Percentiles rank a stretch among this genome's conserved stretches.
Evolutionary conservation across 2,329 filamentous ascomycete species (phyloP).

Genomic region (Epichloe hybrida): DNA sequence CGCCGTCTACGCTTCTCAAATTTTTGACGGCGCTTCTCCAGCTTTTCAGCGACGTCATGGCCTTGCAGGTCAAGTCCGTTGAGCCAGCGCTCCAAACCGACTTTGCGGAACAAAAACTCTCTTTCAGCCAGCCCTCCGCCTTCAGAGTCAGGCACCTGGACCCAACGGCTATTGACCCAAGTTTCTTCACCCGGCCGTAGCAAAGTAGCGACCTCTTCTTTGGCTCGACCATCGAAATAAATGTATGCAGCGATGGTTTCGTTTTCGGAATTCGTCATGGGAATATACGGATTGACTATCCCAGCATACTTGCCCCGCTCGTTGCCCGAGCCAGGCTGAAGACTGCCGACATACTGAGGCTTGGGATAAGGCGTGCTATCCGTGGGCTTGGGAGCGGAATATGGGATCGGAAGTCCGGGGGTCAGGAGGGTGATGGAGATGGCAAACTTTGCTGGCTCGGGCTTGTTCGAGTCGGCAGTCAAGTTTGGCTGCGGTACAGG

Average conservation of each 20-base stretch:
- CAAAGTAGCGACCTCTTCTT: constrained; percentile 93
- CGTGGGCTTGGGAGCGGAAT: constrained; percentile 75
- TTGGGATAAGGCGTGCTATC: constrained; percentile 65
- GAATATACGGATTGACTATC: constrained; percentile 72
- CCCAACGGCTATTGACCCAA: constrained; percentile 98
- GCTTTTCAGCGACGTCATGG: constrained; percentile 75
- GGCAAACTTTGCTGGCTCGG: constrained; percentile 90
- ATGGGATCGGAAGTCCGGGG: constrained; percentile 77
- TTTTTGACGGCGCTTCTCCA: constrained; percentile 79
- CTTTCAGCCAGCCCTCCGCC: constrained; percentile 90
- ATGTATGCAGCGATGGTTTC: constrained; percentile 98
- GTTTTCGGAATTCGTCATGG: constrained; percentile 82
- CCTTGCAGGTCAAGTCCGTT: constrained; percentile 93
- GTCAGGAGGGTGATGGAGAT: constrained; percentile 96
- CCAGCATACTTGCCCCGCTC: constrained; percentile 35
- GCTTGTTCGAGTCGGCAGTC: constrained; percentile 47
- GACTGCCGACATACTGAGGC: constrained; percentile 64
- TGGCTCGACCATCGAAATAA: constrained; percentile 89
- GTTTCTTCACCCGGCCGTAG: constrained; percentile 89
- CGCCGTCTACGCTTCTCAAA: constrained; percentile 55
- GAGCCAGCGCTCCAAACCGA: constrained; percentile 89
- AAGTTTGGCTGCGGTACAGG: constrained; percentile 83
- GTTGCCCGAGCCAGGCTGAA: constrained; percentile 38
- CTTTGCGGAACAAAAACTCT: constrained; percentile 94
- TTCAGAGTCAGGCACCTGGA: constrained; percentile 80